Base-by-base conservation (phyloP, 306 rosid genomes). In the Erythrophleum fordii region DNA sequence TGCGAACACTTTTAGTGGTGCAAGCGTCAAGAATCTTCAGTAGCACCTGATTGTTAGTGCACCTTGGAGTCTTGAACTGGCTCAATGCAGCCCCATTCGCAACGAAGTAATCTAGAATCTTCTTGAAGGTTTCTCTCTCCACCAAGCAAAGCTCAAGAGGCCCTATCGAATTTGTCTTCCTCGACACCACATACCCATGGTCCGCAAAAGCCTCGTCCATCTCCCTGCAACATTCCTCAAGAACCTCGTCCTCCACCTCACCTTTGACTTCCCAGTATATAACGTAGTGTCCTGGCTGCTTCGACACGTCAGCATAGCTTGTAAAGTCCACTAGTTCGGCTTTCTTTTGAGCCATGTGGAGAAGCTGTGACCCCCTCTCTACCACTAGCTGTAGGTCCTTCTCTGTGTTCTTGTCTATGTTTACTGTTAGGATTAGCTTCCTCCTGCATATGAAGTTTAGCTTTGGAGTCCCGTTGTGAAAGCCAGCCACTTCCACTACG, bases 41-140 rank as follows among this genome's bases (percentile, higher is more conserved):
- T 60, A 92, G 84, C 22, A 77, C 69, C 23, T 78, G 79, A 77
- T 88, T 87, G 53, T 69, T 82, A 18, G 93, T 92, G 84, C 97
- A 92, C 85, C 97, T 84, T 31, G 97, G 97, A 0, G 90, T 92
- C 93, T 92, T 92, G 76, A 84, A 92, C 22, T 92, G 97, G 85
- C 93, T 88, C 85, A 92, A 62, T 0, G 91, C 89, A 0, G 88
- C 85, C 0, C 97, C 97, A 59, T 86, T 88, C 2, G 86, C 85
- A 3, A 90, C 85, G 64, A 83, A 92, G 55, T 82, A 64, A 26
- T 92, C 97, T 87, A 92, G 70, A 29, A 92, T 90, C 82, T 87
- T 88, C 85, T 75, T 86, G 74, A 90, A 92, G 8, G 90, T 87
- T 8, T 92, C 97, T 34, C 74, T 84, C 76, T 88, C 89, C 52